Evolutionary conservation across 2,329 filamentous ascomycete species (phyloP).

Genomic region (Cladosporium sp.): DNA sequence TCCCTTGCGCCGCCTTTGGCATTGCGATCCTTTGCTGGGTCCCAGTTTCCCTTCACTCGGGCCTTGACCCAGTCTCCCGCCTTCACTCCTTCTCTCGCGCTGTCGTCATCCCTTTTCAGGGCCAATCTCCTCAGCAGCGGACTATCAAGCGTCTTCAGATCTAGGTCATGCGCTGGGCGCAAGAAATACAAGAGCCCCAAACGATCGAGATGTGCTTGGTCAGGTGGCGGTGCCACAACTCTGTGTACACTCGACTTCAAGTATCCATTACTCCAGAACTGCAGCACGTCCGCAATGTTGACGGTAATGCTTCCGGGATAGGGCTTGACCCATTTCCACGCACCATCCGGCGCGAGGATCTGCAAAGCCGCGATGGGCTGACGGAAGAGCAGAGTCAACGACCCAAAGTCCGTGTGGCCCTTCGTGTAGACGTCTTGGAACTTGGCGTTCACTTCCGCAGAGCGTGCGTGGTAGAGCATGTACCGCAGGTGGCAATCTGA

Average conservation of each 20-base stretch:
- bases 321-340: conserved; percentile 39
- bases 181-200: conserved; percentile 40
- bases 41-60: conserved; percentile 24
- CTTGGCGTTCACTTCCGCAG: conserved; percentile 24
- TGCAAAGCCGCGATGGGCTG: conserved; percentile 38
- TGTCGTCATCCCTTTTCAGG: conserved; percentile 16
- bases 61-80: conserved; percentile 25
- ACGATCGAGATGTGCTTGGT: conserved; percentile 42
- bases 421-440: conserved; percentile 24
- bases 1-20: conserved; percentile 14
- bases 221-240: conserved; percentile 43
- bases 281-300: conserved; percentile 37
- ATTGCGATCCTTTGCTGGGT: conserved; percentile 15
- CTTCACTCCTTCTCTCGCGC: conserved; percentile 20
- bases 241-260: conserved; percentile 47
- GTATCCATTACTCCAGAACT: conserved; percentile 36
- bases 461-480: conserved; percentile 27
- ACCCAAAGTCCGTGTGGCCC: conserved; percentile 40
- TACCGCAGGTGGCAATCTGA: conserved; percentile 26
- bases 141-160: conserved; percentile 24
- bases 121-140: conserved; percentile 22
- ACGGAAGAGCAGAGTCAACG: conserved; percentile 39
- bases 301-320: conserved; percentile 37
- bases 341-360: conserved; percentile 29
- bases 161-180: conserved; percentile 23